Evolutionary conservation across 1,284 basidiomycete species (phyloP).

Genomic region (Microbotryum lychnidis-dioicae): DNA sequence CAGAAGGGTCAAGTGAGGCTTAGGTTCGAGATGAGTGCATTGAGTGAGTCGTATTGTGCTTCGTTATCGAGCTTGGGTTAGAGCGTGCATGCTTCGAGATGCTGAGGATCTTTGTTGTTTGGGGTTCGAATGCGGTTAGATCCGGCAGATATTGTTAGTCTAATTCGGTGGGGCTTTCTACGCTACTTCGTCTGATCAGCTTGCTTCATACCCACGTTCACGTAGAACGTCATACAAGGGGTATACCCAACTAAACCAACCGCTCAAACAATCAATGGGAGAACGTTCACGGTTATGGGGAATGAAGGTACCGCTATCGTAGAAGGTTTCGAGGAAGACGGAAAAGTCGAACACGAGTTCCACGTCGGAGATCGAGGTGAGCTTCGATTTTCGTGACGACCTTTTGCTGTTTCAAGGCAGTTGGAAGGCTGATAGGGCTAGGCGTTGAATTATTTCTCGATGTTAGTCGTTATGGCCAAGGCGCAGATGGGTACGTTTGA

Average conservation of each 20-base stretch:
- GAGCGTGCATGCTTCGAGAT: neutral
- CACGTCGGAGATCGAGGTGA: conserved; percentile 54
- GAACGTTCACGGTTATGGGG: conserved; percentile 50
- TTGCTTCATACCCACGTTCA: too few relatives aligned
- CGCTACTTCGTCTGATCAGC: neutral
- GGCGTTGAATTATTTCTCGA: neutral
- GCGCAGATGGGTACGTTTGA: conserved; percentile 45
- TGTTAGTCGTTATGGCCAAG: conserved; percentile 55
- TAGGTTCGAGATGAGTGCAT: conserved; percentile 61
- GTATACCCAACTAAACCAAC: conserved; percentile 63
- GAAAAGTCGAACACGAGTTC: conserved; percentile 47
- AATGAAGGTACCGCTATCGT: conserved; percentile 72
- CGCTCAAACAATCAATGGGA: conserved; percentile 35
- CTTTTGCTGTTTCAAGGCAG: neutral
- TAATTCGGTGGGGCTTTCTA: neutral
- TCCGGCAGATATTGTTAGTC: conserved; percentile 28
- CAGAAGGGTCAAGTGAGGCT: conserved; percentile 54
- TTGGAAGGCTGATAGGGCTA: too few relatives aligned
- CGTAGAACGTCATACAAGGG: conserved; percentile 63
- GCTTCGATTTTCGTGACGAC: too few relatives aligned
- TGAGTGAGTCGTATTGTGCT: conserved; percentile 43
- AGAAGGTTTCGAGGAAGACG: conserved; percentile 45
- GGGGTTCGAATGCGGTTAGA: conserved; percentile 14
- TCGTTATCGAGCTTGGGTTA: neutral
- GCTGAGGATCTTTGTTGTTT: neutral